phyloP scores from a whole-genome alignment of 495 filamentous ascomycete species.

The Usnea hakonensis region DNA sequence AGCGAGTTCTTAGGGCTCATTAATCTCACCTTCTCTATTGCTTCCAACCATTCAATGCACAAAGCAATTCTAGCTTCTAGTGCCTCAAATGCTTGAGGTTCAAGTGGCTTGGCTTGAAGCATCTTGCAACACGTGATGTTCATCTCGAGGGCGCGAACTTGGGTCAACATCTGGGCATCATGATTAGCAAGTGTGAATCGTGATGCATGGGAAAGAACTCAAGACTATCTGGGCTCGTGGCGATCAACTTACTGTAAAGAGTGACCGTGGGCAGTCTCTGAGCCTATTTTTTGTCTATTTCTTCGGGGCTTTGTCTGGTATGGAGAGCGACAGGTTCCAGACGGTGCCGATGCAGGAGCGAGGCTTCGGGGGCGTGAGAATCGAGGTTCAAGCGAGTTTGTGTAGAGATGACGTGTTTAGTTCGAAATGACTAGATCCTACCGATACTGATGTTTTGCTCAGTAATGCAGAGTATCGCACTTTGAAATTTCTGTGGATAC shows the following conservation, averaged over 20 bases:
- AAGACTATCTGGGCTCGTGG: background rate
- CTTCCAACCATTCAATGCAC: background rate
- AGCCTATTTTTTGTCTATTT: no score
- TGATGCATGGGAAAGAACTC: background rate
- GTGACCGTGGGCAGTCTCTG: background rate
- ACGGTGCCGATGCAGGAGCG: no score
- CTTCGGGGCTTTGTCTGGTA: no score
- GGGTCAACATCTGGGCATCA: background rate
- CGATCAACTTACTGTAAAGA: background rate
- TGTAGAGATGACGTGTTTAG: no score
- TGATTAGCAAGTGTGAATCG: background rate
- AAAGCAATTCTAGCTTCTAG: background rate
- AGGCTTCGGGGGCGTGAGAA: no score
- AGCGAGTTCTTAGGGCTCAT: no score
- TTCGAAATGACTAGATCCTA: no score
- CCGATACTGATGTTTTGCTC: no score
- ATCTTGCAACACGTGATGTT: background rate
- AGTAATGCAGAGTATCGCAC: no score
- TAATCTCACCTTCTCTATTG: background rate
- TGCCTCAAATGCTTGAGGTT: background rate
- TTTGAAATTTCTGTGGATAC: no score
- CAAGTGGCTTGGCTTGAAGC: background rate
- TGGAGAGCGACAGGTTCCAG: no score
- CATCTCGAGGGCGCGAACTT: background rate
- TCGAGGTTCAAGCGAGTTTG: no score